A percentile compares a stretch with the other conserved stretches of the same genome.
Conservation (phyloP, 768 basidiomycete species). For the Agaricus bisporus region DNA sequence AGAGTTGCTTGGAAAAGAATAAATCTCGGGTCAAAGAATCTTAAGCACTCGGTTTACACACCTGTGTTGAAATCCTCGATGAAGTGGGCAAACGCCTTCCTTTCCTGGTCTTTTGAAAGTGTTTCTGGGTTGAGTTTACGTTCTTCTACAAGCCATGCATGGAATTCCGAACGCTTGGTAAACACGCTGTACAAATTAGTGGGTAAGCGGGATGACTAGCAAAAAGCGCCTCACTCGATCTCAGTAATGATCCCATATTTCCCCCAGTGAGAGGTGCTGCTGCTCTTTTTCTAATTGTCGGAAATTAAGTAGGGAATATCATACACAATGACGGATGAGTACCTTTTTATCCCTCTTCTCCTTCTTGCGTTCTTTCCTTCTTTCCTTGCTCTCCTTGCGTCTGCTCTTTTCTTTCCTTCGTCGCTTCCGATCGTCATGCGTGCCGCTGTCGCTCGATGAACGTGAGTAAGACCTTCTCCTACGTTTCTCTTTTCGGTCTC, state of each 20-base stretch:
- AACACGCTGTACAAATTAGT: constrained; percentile 53
- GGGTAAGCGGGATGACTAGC: neutral
- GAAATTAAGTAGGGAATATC: neutral
- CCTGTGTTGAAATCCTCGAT: constrained; percentile 84
- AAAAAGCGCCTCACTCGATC: constrained; percentile 58
- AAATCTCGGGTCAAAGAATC: neutral
- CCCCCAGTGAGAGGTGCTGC: constrained; percentile 72
- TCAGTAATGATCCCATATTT: constrained; percentile 86
- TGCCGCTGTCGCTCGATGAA: constrained; percentile 24
- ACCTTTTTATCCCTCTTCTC: constrained; percentile 65
- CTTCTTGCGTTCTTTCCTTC: constrained; percentile 25
- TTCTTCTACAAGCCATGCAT: constrained; percentile 91
- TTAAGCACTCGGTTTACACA: constrained; percentile 19
- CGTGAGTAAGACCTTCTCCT: constrained; percentile 32
- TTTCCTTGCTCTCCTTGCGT: constrained; percentile 37
- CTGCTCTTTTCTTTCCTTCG: constrained; percentile 43
- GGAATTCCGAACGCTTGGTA: constrained; percentile 80
- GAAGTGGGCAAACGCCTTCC: constrained; percentile 79
- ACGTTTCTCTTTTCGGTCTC: constrained; percentile 18
- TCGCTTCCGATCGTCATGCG: constrained; percentile 33
- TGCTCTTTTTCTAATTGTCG: constrained; percentile 43
- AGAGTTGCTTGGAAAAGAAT: constrained; percentile 58
- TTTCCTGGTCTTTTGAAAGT: constrained; percentile 76
- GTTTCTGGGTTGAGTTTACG: constrained; percentile 88
- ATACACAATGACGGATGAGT: constrained; percentile 20